Evolutionary conservation across 75 land plant genomes (phyloP).

Genomic region (Sequoia sempervirens): DNA sequence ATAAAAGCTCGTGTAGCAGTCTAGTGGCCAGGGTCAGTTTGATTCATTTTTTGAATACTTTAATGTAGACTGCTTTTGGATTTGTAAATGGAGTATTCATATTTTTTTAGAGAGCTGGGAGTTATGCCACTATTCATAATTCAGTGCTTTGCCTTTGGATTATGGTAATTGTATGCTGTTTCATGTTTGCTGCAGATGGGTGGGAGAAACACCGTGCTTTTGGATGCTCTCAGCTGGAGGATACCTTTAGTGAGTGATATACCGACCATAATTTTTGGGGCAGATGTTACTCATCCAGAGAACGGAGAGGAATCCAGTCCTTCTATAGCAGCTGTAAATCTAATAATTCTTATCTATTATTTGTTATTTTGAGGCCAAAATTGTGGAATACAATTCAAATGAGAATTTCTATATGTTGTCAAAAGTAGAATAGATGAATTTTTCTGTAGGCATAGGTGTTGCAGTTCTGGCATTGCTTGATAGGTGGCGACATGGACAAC

Average conservation of each 20-base stretch:
- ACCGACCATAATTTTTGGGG: constrained; percentile 93
- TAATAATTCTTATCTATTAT: not conserved
- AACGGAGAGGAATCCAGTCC: constrained; percentile 92
- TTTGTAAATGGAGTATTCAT: not conserved
- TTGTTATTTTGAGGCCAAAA: not conserved
- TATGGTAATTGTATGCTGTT: not conserved
- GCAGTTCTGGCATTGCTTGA: not conserved
- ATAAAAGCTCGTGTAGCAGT: not conserved
- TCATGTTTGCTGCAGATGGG: constrained; percentile 53
- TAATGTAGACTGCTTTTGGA: not conserved
- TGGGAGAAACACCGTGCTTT: constrained; percentile 82
- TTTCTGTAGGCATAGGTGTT: not conserved
- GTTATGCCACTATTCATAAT: not conserved
- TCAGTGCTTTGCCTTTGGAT: not conserved
- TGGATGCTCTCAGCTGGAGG: constrained; percentile 70
- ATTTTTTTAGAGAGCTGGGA: not conserved
- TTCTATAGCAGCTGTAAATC: constrained; percentile 85
- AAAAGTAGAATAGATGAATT: not conserved
- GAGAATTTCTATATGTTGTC: not conserved
- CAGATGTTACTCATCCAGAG: constrained; percentile 94
- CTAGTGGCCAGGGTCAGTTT: not conserved
- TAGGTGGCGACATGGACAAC: not conserved
- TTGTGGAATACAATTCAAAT: not conserved
- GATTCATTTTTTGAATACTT: not conserved
- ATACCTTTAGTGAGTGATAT: constrained; percentile 86